These are phyloP conservation scores for Iris macrosiphon DNA, from an alignment of 106 monocot genomes.

Conservation along the genomic window DNA sequence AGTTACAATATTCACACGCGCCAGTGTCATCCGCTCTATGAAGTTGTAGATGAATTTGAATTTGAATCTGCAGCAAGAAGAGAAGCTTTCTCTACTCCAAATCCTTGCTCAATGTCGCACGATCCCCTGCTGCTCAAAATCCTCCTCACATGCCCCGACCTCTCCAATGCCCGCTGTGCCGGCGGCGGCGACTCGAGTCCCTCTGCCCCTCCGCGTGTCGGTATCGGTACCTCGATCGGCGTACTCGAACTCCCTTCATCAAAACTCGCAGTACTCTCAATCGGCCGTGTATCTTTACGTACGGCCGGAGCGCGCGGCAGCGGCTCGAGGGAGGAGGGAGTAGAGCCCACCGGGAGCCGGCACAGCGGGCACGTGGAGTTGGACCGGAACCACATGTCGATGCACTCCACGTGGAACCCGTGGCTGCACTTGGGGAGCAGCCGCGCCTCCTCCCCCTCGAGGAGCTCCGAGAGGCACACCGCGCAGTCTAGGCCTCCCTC, in stretches of 20 bases:
- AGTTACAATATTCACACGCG: neutral
- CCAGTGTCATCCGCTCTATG: constrained; percentile 42
- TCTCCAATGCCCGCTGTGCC: too few species aligned
- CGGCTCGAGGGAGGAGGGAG: too few species aligned
- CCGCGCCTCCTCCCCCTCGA: constrained; percentile 16
- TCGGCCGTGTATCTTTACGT: too few species aligned
- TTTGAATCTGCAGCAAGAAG: too few species aligned
- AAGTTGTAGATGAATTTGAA: too few species aligned
- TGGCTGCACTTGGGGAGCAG: constrained; percentile 60
- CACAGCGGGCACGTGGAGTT: constrained; percentile 48
- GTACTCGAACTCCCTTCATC: constrained; percentile 5
- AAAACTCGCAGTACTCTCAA: too few species aligned
- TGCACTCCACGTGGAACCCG: constrained; percentile 58
- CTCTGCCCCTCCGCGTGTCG: neutral
- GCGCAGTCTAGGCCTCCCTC: constrained; percentile 11
- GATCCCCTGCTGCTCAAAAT: constrained; percentile 4
- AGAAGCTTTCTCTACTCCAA: too few species aligned
- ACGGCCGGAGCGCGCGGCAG: too few species aligned
- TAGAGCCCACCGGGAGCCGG: constrained; percentile 9
- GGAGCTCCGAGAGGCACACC: constrained; percentile 7
- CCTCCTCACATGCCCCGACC: constrained; percentile 8
- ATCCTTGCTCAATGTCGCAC: constrained; percentile 12
- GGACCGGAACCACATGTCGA: constrained; percentile 44
- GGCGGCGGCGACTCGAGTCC: neutral
- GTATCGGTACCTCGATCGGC: constrained; percentile 3